Base-by-base conservation (phyloP, 192 early-diverging fungal genomes). In the Chytriomyces sp. region DNA sequence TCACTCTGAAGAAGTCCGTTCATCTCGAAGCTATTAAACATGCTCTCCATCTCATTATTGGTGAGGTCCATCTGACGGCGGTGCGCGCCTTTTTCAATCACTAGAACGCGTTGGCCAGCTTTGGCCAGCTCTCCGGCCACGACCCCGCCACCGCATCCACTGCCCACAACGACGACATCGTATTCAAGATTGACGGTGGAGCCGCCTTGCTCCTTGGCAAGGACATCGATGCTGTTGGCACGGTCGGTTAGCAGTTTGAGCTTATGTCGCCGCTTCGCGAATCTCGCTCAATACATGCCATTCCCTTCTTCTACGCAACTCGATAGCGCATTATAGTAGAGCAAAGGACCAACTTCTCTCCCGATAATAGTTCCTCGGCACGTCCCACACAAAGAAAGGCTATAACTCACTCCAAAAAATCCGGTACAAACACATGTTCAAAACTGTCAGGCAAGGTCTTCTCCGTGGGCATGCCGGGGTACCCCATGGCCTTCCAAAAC, bases 11-110 rank as follows among this genome's bases (percentile, higher is more conserved):
- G 70, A 2, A 75, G 57, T 1, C 82, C 88, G 2, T 79, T 65
- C 28, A 59, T 54, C 67, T 94, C 92, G 63, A 85, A 91, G 41
- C 91, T 60, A 5, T 61, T 80, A 4, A 63, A 34, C 28, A 86
- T 75, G 7, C 79, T 86, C 33, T 86, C 76, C 7, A 62, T 12
- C 68, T 91, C 89, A 32, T 77, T 80, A 30, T 83, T 74, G 4
- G 72, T 59, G 3, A 91, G 61, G 5, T 91, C 87, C 5, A 66
- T 60, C 31, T 81, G 85, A 38, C 83, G 80, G 39, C 77, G 64
- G 75, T 90, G 88, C 5, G 76, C 72, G 3, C 85, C 89, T 73
- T 92, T 94, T 73, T 94, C 92, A 17, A 92, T 67, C 2, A 94
- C 86, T 28, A 94, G 52, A 4, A 94, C 90, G 0, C 72, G 77